Base-by-base conservation (phyloP, 2,329 filamentous ascomycete species). In the Colletotrichum magnum region DNA sequence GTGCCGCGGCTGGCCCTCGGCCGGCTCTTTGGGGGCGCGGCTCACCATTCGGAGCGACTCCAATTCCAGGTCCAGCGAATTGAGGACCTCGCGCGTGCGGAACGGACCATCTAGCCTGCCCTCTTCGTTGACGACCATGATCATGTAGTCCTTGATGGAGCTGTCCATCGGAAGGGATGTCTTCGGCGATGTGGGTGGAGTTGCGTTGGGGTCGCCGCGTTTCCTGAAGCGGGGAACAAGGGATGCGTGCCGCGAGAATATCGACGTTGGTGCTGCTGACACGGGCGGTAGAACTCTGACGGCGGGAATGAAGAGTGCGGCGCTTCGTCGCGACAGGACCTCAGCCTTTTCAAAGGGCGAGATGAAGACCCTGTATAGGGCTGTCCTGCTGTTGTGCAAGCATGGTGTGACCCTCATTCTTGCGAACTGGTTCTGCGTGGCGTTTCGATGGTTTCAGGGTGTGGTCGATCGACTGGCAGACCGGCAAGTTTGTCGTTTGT, bases 351-450 rank as follows among this genome's bases (percentile, higher is more conserved):
- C 75, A 71, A 75, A 73, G 59, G 79, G 79, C 54, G 78, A 77
- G 72, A 87, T 72, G 72, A 88, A 86, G 56, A 86, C 82, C 61
- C 81, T 79, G 53, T 83, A 80, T 5, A 88, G 81, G 69, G 84
- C 84, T 43, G 78, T 73, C n/a, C 82, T 80, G 59, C 84, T 80
- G 71, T 80, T 83, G 75, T 82, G 82, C 50, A 85, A 72, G 70
- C 82, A 85, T 63, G 72, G 68, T 26, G 78, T 68, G 61, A 75
- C 70, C 66, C 73, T 80, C 83, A 86, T 86, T 24, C n/a, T 78
- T 52, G 56, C n/a, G 13, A 4, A 18, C 15, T 5, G 9, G 36
- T n/a, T 12, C 2, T 18, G 9, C n/a, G 9, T 16, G 16, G 51
- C 6, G 26, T 41, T 62, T 47, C 24, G 48, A 28, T 7, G 26